Evolutionary conservation across 2,329 filamentous ascomycete genomes (phyloP).

Genomic region (Pseudogymnoascus sp.): DNA sequence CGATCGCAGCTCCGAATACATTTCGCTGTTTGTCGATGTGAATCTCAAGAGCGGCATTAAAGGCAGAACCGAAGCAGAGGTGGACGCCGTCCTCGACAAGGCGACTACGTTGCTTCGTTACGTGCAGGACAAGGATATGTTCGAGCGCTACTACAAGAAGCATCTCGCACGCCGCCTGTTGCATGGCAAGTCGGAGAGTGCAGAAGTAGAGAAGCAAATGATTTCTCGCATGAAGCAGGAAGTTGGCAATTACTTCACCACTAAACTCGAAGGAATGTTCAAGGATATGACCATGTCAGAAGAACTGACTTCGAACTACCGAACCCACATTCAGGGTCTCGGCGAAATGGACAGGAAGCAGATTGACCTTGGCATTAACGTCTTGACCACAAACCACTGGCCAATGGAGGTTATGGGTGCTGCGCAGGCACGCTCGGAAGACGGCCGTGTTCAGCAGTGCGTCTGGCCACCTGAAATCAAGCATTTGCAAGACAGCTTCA

Average conservation of each 20-base stretch:
- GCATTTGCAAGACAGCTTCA: slow-evolving; percentile 74
- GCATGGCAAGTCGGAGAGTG: slow-evolving; percentile 82
- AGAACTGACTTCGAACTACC: slow-evolving; percentile 74
- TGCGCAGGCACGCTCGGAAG: slow-evolving; percentile 44
- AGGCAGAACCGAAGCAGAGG: slow-evolving; percentile 82
- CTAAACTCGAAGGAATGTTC: slow-evolving; percentile 95
- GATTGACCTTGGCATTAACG: slow-evolving; percentile 75
- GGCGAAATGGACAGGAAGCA: slow-evolving; percentile 51
- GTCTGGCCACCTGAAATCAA: slow-evolving; percentile 71
- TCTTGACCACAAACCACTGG: slow-evolving; percentile 93
- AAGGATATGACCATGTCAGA: slow-evolving; percentile 87
- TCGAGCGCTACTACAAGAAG: slow-evolving; percentile 97
- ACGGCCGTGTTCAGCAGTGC: slow-evolving; percentile 46
- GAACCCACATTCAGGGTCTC: slow-evolving; percentile 53
- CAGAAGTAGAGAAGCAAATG: slow-evolving; percentile 91
- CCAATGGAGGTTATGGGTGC: slow-evolving; percentile 78
- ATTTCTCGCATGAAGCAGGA: slow-evolving; percentile 96
- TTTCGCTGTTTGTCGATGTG: slow-evolving; percentile 95
- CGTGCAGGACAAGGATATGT: slow-evolving; percentile 85
- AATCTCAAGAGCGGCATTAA: slow-evolving; percentile 91
- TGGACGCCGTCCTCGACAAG: slow-evolving; percentile 79
- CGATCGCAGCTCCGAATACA: slow-evolving; percentile 75
- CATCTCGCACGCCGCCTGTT: slow-evolving; percentile 83
- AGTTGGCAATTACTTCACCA: slow-evolving; percentile 87
- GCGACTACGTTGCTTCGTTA: slow-evolving; percentile 84